Base-by-base conservation (phyloP, 1,139 yeast species). In the Torulaspora globosa region DNA sequence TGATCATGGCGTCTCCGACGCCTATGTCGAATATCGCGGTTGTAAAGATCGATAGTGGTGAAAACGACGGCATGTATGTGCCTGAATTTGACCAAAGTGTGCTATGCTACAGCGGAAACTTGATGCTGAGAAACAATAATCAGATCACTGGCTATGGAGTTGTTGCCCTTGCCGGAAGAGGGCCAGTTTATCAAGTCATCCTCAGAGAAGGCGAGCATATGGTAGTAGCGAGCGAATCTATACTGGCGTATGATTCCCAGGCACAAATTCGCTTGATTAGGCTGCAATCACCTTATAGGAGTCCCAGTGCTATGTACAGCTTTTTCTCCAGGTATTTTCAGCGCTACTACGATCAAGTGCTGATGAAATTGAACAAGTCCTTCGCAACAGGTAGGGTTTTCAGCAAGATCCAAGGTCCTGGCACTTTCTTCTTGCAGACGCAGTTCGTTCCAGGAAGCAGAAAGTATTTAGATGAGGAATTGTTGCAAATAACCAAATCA, bases 351-450 rank as follows among this genome's bases (percentile, higher is more conserved):
- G 51, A 51, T n/a, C 35, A 32, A 42, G 23, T 52, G 7, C 34
- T 45, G 3, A 37, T 48, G 1, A 46, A 43, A 14, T 41, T 55
- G 37, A 43, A 51, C 18, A 52, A 48, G 21, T 8, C 49, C 2
- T 44, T 53, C 18, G 36, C 43, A 8, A 55, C 49, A 30, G 57
- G 55, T 35, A 58, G 53, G 28, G 31, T 53, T 10, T 58, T 53
- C 42, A 56, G 51, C 28, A 52, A 53, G 39, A 42, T 62, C 7
- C 40, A 49, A 36, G 68, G 68, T 1, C 68, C 68, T 5, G 66
- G 66, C 1, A 54, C 53, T 1, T 41, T 63, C 5, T 51, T 61
- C 31, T 33, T 63, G 11, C 65, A 61, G 36, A 56, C 59, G 7
- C 48, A 51, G 14, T 46, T 43, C 36, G 32, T 47, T n/a, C 49